A percentile compares a stretch with the other conserved stretches of the same genome.
Conservation (phyloP, 2,329 filamentous ascomycete genomes). For the Penicillium olsonii region DNA sequence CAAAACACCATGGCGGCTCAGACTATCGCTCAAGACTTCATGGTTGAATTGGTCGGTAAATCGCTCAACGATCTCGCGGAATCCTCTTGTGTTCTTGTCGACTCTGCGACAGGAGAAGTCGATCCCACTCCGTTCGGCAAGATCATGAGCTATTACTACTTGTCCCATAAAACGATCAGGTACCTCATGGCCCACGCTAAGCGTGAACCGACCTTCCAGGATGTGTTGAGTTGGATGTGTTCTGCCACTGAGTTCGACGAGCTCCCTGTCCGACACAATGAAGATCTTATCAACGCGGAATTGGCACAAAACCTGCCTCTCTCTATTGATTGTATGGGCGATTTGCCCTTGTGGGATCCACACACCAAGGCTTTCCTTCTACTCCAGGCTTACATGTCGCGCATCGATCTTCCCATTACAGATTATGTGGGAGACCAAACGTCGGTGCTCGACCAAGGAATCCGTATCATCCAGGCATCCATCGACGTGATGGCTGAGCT, state of each 20-base stretch:
- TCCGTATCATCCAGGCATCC: conserved; percentile 93
- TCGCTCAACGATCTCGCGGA: conserved; percentile 79
- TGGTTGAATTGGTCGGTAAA: conserved; percentile 87
- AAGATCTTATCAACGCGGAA: conserved; percentile 94
- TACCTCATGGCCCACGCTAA: conserved; percentile 77
- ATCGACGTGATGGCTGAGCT: conserved; percentile 93
- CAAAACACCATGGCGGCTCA: conserved; percentile 86
- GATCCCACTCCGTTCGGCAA: conserved; percentile 89
- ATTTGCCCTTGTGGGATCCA: conserved; percentile 93
- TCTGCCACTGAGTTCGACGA: conserved; percentile 95
- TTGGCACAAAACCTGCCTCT: conserved; percentile 80
- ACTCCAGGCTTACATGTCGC: conserved; percentile 91
- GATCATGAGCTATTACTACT: conserved; percentile 99
- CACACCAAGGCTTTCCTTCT: conserved; percentile 95
- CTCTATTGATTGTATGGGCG: conserved; percentile 59
- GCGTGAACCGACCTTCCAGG: conserved; percentile 72
- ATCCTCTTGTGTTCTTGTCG: conserved; percentile 80
- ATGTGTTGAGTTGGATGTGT: conserved; percentile 90
- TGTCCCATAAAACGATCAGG: conserved; percentile 91
- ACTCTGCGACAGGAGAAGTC: conserved; percentile 78
- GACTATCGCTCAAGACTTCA: conserved; percentile 86
- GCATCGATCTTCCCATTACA: conserved; percentile 87
- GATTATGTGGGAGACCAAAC: conserved; percentile 96
- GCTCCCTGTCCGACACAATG: conserved; percentile 94
- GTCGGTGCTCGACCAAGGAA: conserved; percentile 86